A percentile compares a stretch with the other conserved stretches of the same genome.
phyloP scores from a whole-genome alignment of 805 yeast genomes.

The Helenozyma baotianmanensis region DNA sequence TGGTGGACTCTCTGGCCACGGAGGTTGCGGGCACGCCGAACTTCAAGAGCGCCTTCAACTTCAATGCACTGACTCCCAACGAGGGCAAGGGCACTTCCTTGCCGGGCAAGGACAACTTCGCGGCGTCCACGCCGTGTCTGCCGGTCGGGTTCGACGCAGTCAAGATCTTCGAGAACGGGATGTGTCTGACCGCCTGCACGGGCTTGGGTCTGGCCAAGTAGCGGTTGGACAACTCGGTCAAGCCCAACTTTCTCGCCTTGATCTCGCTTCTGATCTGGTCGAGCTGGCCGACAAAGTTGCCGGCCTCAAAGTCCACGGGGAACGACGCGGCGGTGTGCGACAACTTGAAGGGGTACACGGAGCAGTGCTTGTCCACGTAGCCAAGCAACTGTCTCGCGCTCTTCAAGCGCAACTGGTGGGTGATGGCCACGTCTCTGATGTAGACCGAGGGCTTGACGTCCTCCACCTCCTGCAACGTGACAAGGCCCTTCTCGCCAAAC shows the following conservation, averaged over 20 bases:
- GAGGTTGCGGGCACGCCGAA: constrained; percentile 43
- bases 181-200: constrained; percentile 64
- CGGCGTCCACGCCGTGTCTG: constrained; percentile 59
- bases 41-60: constrained; percentile 59
- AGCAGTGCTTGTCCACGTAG: constrained; percentile 63
- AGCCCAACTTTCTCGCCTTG: constrained; percentile 64
- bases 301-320: constrained; percentile 45
- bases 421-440: constrained; percentile 82
- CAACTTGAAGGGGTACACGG: constrained; percentile 91
- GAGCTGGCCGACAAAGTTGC: constrained; percentile 37
- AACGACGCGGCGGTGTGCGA: constrained; percentile 61
- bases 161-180: constrained; percentile 64
- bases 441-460: constrained; percentile 66
- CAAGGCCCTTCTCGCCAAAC: constrained; percentile 55
- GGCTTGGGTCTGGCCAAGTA: constrained; percentile 73
- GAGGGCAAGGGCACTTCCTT: constrained; percentile 73
- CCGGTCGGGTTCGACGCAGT: constrained; percentile 66
- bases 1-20: constrained; percentile 75
- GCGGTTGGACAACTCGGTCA: constrained; percentile 74
- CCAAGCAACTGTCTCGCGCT: constrained; percentile 68
- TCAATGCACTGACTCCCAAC: constrained; percentile 65
- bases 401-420: constrained; percentile 70
- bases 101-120: constrained; percentile 65
- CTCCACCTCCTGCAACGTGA: constrained; percentile 65
- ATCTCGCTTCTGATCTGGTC: constrained; percentile 47